Evolutionary conservation across 805 yeast species (phyloP).

Genomic region (Ogataea methylovora): DNA sequence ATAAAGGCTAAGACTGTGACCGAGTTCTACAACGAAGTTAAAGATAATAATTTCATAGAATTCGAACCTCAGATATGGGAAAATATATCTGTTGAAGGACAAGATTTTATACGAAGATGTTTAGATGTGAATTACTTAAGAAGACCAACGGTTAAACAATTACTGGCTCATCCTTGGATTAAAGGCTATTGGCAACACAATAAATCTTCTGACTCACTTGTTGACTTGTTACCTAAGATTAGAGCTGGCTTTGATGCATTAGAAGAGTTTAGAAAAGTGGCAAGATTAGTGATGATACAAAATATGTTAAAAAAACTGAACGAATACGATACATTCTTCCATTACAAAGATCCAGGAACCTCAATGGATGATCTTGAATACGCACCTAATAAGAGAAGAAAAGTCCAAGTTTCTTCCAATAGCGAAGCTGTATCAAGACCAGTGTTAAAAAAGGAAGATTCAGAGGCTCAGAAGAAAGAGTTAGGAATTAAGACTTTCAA

Average conservation of each 20-base stretch:
- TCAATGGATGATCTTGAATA: background rate
- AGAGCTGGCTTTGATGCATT: conserved; percentile 69
- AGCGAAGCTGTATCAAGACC: too few species aligned
- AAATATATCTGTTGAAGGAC: conserved; percentile 66
- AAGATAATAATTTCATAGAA: conserved; percentile 64
- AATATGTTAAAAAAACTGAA: conserved; percentile 64
- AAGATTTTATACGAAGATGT: conserved; percentile 57
- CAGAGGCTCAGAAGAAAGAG: too few species aligned
- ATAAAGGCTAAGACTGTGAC: conserved; percentile 76
- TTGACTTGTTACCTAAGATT: conserved; percentile 59
- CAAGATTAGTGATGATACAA: conserved; percentile 67
- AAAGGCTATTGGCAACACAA: conserved; percentile 12
- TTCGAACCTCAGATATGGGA: conserved; percentile 88
- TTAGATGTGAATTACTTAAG: conserved; percentile 50
- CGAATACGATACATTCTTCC: conserved; percentile 13
- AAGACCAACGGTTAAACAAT: conserved; percentile 55
- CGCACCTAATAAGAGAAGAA: too few species aligned
- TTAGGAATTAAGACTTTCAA: too few species aligned
- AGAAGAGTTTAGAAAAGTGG: conserved; percentile 68
- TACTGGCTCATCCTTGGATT: conserved; percentile 67
- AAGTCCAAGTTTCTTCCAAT: too few species aligned
- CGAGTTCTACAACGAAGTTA: conserved; percentile 76
- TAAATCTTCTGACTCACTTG: background rate
- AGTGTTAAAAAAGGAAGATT: too few species aligned
- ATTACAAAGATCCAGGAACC: background rate